phyloP scores from a whole-genome alignment of 768 basidiomycete species.

The Rhodotorula babjevae region DNA sequence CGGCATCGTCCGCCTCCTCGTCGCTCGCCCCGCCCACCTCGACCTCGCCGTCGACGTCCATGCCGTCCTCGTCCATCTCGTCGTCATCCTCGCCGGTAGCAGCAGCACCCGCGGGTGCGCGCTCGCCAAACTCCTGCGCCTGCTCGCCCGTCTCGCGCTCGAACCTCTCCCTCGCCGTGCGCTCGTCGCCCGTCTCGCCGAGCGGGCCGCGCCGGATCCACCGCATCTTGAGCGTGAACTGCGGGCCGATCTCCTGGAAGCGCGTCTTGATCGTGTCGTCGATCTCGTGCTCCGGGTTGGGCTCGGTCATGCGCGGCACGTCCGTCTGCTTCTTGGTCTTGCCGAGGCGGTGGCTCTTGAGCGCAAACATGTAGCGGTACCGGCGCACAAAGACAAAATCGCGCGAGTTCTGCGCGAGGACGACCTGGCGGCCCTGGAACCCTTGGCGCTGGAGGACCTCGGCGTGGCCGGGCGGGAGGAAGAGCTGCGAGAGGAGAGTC shows the following conservation, averaged over 20 bases:
- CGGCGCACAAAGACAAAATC: slow-evolving; percentile 97
- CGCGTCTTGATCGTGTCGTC: slow-evolving; percentile 89
- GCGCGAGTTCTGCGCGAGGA: slow-evolving; percentile 92
- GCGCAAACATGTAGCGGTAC: slow-evolving; percentile 61
- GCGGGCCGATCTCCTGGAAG: slow-evolving; percentile 94
- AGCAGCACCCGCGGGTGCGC: slow-evolving; percentile 12
- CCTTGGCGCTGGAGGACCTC: slow-evolving; percentile 29
- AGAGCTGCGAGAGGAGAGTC: slow-evolving; percentile 90
- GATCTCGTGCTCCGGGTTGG: slow-evolving; percentile 55
- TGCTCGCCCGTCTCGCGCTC: slow-evolving; percentile 45
- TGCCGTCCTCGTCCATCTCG: neutral
- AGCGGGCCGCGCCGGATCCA: slow-evolving; percentile 79
- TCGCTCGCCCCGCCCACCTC: neutral
- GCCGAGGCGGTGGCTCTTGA: slow-evolving; percentile 25
- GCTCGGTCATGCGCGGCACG: slow-evolving; percentile 29
- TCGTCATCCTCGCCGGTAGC: slow-evolving; percentile 35
- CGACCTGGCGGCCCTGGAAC: slow-evolving; percentile 92
- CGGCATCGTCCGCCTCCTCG: slow-evolving; percentile 21
- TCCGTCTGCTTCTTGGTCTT: slow-evolving; percentile 29
- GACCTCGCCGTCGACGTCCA: neutral
- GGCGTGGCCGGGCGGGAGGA: slow-evolving; percentile 80
- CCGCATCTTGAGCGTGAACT: slow-evolving; percentile 88
- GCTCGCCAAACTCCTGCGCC: slow-evolving; percentile 44
- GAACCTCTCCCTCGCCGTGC: slow-evolving; percentile 52
- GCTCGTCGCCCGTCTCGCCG: slow-evolving; percentile 61